Evolutionary conservation across 352 stramenopile species (phyloP).

Genomic region (Pythium apleroticum): DNA sequence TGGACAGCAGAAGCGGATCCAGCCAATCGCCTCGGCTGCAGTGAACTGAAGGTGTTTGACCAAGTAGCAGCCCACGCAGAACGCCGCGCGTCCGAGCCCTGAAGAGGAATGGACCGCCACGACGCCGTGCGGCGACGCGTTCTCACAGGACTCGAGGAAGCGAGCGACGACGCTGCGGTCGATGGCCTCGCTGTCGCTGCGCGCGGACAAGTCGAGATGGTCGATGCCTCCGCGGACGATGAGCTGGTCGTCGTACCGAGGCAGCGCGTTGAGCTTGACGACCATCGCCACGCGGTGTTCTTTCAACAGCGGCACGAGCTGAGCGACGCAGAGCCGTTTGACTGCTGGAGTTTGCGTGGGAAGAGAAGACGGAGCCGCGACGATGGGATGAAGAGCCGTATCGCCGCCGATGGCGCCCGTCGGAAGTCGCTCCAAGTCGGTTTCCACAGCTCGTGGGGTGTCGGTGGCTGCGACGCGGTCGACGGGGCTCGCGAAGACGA

Average conservation of each 20-base stretch:
- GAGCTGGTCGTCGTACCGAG: conserved; percentile 83
- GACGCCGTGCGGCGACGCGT: conserved; percentile 30
- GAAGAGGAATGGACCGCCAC: conserved; percentile 85
- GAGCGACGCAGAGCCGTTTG: conserved; percentile 13
- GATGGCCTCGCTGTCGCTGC: conserved; percentile 19
- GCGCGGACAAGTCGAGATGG: conserved; percentile 90
- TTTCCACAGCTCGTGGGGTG: background rate
- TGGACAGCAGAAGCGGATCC: conserved; percentile 93
- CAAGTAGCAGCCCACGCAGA: conserved; percentile 96
- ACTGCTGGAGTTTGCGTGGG: background rate
- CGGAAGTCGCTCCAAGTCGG: background rate
- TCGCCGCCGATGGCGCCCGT: conserved; percentile 4
- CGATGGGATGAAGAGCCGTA: background rate
- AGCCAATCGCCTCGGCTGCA: conserved; percentile 93
- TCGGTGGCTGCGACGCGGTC: background rate
- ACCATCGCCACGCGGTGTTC: conserved; percentile 86
- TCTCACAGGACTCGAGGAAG: conserved; percentile 91
- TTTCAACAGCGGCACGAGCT: conserved; percentile 27
- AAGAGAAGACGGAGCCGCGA: background rate
- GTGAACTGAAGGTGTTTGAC: conserved; percentile 98
- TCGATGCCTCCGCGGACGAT: conserved; percentile 88
- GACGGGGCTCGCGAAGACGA: conserved; percentile 24
- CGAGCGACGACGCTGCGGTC: conserved; percentile 69
- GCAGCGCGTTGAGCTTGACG: conserved; percentile 91
- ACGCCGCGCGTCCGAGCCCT: conserved; percentile 89